These are phyloP conservation scores for Chiua virens DNA, from an alignment of 768 basidiomycete species.

Conservation along the genomic window DNA sequence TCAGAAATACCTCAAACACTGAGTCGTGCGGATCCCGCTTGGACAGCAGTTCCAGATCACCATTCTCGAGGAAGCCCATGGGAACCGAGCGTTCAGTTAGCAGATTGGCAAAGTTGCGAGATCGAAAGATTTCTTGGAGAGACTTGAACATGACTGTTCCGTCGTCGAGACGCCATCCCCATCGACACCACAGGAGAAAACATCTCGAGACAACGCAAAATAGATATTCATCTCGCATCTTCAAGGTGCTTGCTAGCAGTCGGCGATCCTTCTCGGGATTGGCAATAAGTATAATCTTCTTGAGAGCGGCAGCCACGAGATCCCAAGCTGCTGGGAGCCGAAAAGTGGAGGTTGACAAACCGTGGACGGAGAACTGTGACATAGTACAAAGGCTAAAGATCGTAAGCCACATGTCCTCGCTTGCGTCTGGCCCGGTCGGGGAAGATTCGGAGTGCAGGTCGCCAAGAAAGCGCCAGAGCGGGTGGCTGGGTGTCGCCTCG, in stretches of 20 bases:
- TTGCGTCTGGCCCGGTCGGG: slow-evolving; percentile 41
- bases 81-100: slow-evolving; percentile 60
- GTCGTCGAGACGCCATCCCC: slow-evolving; percentile 71
- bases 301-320: slow-evolving; percentile 55
- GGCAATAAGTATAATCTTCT: slow-evolving; percentile 55
- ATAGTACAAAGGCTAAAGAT: slow-evolving; percentile 70
- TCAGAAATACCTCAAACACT: slow-evolving; percentile 77
- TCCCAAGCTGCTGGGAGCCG: slow-evolving; percentile 65
- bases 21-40: slow-evolving; percentile 58
- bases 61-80: slow-evolving; percentile 64
- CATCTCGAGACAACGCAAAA: slow-evolving; percentile 69
- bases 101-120: slow-evolving; percentile 74
- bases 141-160: slow-evolving; percentile 58
- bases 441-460: slow-evolving; percentile 31
- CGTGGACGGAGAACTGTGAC: slow-evolving; percentile 72
- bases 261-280: slow-evolving; percentile 43
- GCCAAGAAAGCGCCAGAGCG: slow-evolving; percentile 48
- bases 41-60: slow-evolving; percentile 53
- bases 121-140: slow-evolving; percentile 72
- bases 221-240: slow-evolving; percentile 70
- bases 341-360: slow-evolving; percentile 39
- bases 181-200: slow-evolving; percentile 67
- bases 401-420: slow-evolving; percentile 72
- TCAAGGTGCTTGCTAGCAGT: slow-evolving; percentile 38
- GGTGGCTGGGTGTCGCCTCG: slow-evolving; percentile 26